Evolutionary conservation across 2,329 filamentous ascomycete genomes (phyloP).

Genomic region (Colletotrichum tropicale): DNA sequence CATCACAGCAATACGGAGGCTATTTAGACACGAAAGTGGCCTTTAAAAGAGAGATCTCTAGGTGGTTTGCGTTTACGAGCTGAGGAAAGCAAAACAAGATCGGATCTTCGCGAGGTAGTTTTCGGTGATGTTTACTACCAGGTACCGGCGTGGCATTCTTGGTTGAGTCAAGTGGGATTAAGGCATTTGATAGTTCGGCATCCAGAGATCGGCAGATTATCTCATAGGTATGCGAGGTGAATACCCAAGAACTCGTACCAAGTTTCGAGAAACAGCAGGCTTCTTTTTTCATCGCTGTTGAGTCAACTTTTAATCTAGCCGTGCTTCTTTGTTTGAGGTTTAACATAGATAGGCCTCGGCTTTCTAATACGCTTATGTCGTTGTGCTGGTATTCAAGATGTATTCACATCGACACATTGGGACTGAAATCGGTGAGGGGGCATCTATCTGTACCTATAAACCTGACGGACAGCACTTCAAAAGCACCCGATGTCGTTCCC

Average conservation of each 20-base stretch:
- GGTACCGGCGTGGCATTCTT: background rate
- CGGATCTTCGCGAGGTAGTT: background rate
- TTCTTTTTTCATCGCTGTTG: no score
- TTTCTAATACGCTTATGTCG: fast-evolving
- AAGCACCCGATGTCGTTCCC: no score
- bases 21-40: background rate
- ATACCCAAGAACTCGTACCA: background rate
- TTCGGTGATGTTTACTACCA: background rate
- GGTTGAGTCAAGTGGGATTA: background rate
- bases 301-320: no score
- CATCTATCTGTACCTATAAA: no score
- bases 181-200: background rate
- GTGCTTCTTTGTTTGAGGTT: background rate
- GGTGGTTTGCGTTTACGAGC: background rate
- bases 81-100: background rate
- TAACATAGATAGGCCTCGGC: background rate
- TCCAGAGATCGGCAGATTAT: background rate
- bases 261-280: background rate
- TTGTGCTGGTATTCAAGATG: background rate
- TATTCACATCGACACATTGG: fast-evolving
- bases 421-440: background rate
- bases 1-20: background rate
- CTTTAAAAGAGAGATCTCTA: background rate
- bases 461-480: no score
- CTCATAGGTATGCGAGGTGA: background rate